Evolutionary conservation across 306 rosid genomes (phyloP), one percentile per base, ranked within the genome.

Genomic region (Psophocarpus tetragonolobus): DNA sequence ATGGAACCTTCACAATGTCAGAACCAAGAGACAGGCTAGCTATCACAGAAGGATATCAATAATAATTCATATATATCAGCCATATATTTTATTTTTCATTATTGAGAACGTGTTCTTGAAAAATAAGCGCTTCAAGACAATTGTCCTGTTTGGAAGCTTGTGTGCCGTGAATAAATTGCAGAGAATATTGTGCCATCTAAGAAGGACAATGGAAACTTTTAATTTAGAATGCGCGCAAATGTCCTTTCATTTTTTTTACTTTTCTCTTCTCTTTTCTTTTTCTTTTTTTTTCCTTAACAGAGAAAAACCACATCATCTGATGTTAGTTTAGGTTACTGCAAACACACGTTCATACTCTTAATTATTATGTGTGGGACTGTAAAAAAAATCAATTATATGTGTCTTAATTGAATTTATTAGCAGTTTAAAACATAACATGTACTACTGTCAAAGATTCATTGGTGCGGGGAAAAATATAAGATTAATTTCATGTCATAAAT

Each of bases 1-100:
- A 81, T 65, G 87, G 88, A 86, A 86, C 81, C 83, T 86, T 89
- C 92, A 81, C 72, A 56, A 77, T 85, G 87, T 85, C 88, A 73
- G 82, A 84, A 30, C 88, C 72, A 87, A 72, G 67, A 75, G 90
- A 88, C 91, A 86, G 86, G 73, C 85, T 75, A 86, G 73, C 85
- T 75, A 86, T 82, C 82, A 68, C 57, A 68, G 29, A 77, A 83
- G 65, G 84, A 56, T 58, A 79, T 66, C 68, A 32, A 23, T 65
- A 70, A 79, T 85, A 74, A 78, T 36, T 36, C 8, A 38, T 68
- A 68, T 81, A 38, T 68, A 68, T 81, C 63, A 36, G 9, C 56
- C 27, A 8, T 64, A 8, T 32, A 71, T 8, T 26, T 35, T 17
- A 17, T 5, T n/a, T 56, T 75, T 45, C 12, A 57, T 73, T 45